Evolutionary conservation across 129 eudicot genomes (phyloP), one percentile per base, ranked within the genome.

Genomic region (Pseudognaphalium luteoalbum): DNA sequence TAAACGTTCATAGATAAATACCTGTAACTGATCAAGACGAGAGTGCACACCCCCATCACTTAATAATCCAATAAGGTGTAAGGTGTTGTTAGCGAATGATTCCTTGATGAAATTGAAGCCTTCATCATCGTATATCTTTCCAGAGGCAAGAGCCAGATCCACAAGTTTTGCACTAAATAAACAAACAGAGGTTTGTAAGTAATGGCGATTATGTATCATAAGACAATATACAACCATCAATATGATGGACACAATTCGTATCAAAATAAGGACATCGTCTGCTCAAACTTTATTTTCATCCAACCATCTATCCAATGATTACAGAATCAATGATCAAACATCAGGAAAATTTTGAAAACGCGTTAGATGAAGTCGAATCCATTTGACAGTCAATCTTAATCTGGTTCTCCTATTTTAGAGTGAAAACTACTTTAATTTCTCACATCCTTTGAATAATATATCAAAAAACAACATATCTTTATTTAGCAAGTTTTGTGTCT

Each of bases 11-110:
- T 41, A 52, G 1, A 17, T 47, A 67, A 0, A 17, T 80, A 94
- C 98, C 96, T 80, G 97, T 76, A 94, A 65, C 74, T 91, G 98
- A 80, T 94, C 98, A 64, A 94, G 83, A 30, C 98, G 87, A 37
- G 98, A 94, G 80, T 94, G 98, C 30, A 94, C 98, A 52, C 97
- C 98, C 11, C 98, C 98, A 76, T 94, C 97, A 71, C 98, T 94
- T 81, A 94, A 29, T 59, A 94, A 68, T n/a, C 98, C 97, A 83
- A 94, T 83, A 22, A 94, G 98, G 81, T 94, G 98, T 72, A 94
- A 79, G 25, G 97, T 93, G 77, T 86, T 86, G 8, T 70, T 84
- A n/a, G 65, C 85, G 66, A 93, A 93, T 50, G 86, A 93, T 42
- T 87, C 90, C 76, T 87, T 87, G 39, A 93, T 87, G 83, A 91